A percentile compares a stretch with the other conserved stretches of the same genome.
Conservation (phyloP, 306 rosid species). For the Vachellia collinsii region DNA sequence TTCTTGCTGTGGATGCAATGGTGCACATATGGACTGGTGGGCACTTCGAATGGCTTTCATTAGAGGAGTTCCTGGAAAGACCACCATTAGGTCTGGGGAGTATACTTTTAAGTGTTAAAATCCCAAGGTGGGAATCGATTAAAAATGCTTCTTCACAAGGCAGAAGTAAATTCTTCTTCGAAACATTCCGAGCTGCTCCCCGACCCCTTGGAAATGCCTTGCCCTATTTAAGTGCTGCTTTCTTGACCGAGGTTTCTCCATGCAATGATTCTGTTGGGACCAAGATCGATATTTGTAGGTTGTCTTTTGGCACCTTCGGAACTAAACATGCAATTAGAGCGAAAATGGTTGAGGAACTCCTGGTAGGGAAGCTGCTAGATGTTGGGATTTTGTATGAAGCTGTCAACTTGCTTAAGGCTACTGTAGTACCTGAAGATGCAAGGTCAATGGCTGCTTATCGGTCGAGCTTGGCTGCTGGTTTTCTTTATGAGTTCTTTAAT, state of each 20-base stretch:
- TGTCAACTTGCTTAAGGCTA: constrained; percentile 50
- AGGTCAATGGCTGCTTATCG: constrained; percentile 58
- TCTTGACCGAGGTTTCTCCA: constrained; percentile 66
- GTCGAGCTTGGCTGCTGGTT: constrained; percentile 80
- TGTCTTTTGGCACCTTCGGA: constrained; percentile 82
- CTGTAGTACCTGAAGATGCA: constrained; percentile 62
- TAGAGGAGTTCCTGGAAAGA: constrained; percentile 74
- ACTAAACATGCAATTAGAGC: constrained; percentile 77
- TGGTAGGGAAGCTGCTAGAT: constrained; percentile 63
- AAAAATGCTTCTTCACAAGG: constrained; percentile 42
- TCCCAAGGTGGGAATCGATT: constrained; percentile 55
- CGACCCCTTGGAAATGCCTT: constrained; percentile 88
- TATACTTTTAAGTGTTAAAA: constrained; percentile 65
- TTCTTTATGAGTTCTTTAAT: constrained; percentile 72
- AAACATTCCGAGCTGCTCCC: constrained; percentile 83
- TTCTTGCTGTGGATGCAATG: constrained; percentile 75
- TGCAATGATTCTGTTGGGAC: constrained; percentile 52
- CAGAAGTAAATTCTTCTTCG: constrained; percentile 53
- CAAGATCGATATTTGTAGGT: constrained; percentile 53
- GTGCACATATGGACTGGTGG: constrained; percentile 60
- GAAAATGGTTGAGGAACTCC: constrained; percentile 67
- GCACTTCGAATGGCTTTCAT: constrained; percentile 51
- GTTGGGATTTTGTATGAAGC: constrained; percentile 60
- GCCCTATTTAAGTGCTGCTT: constrained; percentile 78
- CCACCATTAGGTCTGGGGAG: constrained; percentile 60